Conservation (phyloP, 177 flowering plant genomes). For the Vitis hybrid region DNA sequence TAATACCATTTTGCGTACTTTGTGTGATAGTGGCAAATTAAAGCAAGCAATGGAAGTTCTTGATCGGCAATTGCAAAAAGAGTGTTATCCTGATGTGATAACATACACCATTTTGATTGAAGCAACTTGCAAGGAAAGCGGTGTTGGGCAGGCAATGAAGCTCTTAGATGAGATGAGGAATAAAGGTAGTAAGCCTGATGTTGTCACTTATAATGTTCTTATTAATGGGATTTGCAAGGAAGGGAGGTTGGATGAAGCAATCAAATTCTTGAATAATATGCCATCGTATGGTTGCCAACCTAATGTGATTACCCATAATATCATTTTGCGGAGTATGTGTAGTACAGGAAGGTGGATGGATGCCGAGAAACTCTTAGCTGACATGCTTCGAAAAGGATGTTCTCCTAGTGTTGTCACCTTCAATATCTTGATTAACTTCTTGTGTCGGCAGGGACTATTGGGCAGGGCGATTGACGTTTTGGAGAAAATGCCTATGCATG, state of each 20-base stretch:
- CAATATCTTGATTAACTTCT: constrained; percentile 78
- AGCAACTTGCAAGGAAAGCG: constrained; percentile 78
- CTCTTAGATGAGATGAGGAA: constrained; percentile 84
- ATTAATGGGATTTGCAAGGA: constrained; percentile 87
- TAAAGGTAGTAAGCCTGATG: constrained; percentile 88
- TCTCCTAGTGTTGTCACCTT: constrained; percentile 87
- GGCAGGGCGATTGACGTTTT: constrained; percentile 81
- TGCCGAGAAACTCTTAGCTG: constrained; percentile 72
- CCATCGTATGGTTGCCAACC: constrained; percentile 77
- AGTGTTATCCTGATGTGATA: constrained; percentile 74
- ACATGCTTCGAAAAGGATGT: constrained; percentile 74
- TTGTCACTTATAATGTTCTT: constrained; percentile 83
- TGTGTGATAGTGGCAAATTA: constrained; percentile 67
- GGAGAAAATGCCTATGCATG: constrained; percentile 84
- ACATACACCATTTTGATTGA: constrained; percentile 88
- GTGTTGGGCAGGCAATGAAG: constrained; percentile 84
- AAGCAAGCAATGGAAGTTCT: constrained; percentile 79
- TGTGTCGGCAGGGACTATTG: constrained; percentile 69
- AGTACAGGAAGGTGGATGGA: constrained; percentile 87
- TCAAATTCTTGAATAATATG: constrained; percentile 63
- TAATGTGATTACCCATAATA: constrained; percentile 81
- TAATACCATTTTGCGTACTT: constrained; percentile 64
- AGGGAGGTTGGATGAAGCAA: constrained; percentile 82
- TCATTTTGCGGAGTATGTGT: constrained; percentile 79
- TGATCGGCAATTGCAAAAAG: constrained; percentile 52